Base-by-base conservation (phyloP, 345 rosid species). In the Pugionium dolabratum region DNA sequence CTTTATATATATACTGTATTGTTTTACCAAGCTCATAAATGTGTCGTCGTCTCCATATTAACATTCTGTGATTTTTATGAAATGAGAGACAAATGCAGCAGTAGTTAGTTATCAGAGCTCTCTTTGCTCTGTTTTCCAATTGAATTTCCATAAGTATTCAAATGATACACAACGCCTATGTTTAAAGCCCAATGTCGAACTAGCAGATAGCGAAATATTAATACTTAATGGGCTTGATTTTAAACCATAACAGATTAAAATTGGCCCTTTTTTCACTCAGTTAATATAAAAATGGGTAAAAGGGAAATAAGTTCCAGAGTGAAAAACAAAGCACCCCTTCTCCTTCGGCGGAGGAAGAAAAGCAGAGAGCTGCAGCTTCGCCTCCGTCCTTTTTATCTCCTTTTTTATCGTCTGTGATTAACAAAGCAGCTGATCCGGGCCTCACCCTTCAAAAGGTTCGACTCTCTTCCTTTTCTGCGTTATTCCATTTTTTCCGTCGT, bases 391-490 rank as follows among this genome's bases (percentile, higher is more conserved):
- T 35, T 36, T 28, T 26, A 36, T 29, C 37, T 45, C 33, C 50
- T n/a, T 43, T 11, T 32, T 54, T 26, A 6, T 52, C 40, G 49
- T 50, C 49, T 64, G 45, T 64, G 58, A 40, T 39, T 39, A 29
- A 43, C 7, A 25, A 18, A 18, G 18, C 61, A 46, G 52, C 10
- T 36, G 54, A 66, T 42, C 54, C 68, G 26, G 9, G 42, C 25
- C 36, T 30, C 42, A 42, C 51, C 52, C 52, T 33, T 9, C 44
- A 4, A 37, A 39, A 57, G 72, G 72, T 67, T 47, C 4, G 72
- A 11, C 49, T 57, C 72, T 57, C 33, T 67, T 47, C 59, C 36
- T 62, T 49, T 9, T 47, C 54, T 62, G 45, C 55, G 4, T 48
- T 9, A 8, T 47, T 35, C 34, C 35, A 8, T 26, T 65, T 26